Evolutionary conservation across 176 grass and related monocot species (phyloP), one percentile per base, ranked within the genome.

Genomic region (Carex littledalei): DNA sequence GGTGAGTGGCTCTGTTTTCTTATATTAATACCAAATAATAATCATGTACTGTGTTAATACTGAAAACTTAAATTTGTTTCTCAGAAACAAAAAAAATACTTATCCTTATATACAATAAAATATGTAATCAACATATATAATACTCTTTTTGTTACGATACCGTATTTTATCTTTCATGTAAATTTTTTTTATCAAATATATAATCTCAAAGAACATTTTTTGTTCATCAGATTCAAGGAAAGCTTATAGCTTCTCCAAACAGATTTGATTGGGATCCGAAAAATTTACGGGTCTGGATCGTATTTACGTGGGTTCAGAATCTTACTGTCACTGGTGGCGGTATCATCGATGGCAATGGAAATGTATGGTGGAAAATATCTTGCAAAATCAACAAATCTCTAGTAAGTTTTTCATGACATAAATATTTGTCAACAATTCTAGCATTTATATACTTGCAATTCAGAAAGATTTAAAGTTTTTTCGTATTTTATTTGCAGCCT

Each of bases 321-420:
- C 87, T 97, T 41, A 77, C 76, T 21, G 79, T 97, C 29, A 52
- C 73, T 24, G 91, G 91, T 53, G 89, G 91, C 47, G 94, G 94
- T 84, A 81, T 69, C 2, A 82, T 95, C 9, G 45, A 95, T 59
- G 91, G 89, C 39, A 95, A 93, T 43, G 91, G 94, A 32, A 96
- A 93, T 20, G 74, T 88, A 13, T 96, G 91, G 91, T 96, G 94
- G 94, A 70, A 90, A 49, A 75, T 85, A 24, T 90, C 89, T 9
- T 96, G 91, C 91, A 93, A 90, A 78, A 79, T 79, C 3, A 80
- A 91, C 67, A 47, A 72, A 82, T 85, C 86, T 67, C 84, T 86
- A 4, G 93, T 95, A 72, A 89, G 87, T 17, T 50, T 47, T 81
- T 50, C 6, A 5, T 54, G 12, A 24, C 26, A 45, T 8, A 49